Conservation (phyloP, 139 green algal genomes). For the Spirogloea muscicola region DNA sequence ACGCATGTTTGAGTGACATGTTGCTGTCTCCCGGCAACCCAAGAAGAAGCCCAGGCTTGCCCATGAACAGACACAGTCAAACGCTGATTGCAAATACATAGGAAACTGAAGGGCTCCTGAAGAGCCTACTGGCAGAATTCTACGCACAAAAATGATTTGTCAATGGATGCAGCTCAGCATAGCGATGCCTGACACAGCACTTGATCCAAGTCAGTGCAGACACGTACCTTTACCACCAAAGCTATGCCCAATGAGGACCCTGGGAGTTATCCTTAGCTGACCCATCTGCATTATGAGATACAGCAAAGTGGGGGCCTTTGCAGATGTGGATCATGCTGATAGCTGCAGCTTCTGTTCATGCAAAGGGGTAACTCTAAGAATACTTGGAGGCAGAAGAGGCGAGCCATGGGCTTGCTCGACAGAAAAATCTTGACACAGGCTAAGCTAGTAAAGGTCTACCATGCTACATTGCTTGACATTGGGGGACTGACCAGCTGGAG, state of each 20-base stretch:
- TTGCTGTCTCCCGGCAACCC: too few species aligned
- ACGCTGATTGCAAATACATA: too few species aligned
- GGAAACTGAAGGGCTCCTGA: too few species aligned
- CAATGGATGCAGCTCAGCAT: not conserved
- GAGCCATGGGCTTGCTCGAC: too few species aligned
- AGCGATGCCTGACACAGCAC: not conserved
- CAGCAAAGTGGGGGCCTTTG: not conserved
- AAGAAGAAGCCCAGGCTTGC: too few species aligned
- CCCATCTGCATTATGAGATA: constrained; percentile 6
- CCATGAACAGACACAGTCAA: too few species aligned
- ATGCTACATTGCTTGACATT: not conserved
- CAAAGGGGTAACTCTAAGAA: not conserved
- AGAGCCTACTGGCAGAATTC: too few species aligned
- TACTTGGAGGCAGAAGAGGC: not conserved
- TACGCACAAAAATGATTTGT: not conserved
- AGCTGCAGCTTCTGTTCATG: not conserved
- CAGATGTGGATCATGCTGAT: not conserved
- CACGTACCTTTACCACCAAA: constrained; percentile 78
- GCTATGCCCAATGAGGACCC: constrained; percentile 81
- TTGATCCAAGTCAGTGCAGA: not conserved
- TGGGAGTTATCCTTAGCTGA: constrained; percentile 77
- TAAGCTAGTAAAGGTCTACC: too few species aligned
- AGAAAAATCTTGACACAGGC: too few species aligned
- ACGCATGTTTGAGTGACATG: too few species aligned
- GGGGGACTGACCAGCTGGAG: constrained; percentile 52